A percentile compares a stretch with the other conserved stretches of the same genome.
These are phyloP conservation scores for Suillus ampliporus DNA, from an alignment of 768 basidiomycete genomes.

Conservation along the genomic window DNA sequence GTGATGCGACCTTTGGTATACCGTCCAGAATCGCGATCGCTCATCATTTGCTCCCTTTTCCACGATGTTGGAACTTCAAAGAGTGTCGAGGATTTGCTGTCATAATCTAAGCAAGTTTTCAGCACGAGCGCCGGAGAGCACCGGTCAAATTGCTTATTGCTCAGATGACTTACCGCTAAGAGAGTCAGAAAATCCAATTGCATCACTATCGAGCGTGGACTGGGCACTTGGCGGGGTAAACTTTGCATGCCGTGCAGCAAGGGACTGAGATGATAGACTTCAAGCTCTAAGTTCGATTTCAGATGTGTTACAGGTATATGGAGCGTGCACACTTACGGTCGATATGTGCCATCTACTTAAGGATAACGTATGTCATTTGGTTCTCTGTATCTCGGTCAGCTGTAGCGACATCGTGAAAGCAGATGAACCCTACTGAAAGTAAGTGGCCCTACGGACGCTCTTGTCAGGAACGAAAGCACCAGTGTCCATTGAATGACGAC, in stretches of 20 bases:
- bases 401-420: neutral
- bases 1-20: slow-evolving; percentile 8
- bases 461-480: neutral
- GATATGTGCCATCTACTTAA: neutral
- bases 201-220: neutral
- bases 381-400: neutral
- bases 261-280: neutral
- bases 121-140: neutral
- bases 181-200: neutral
- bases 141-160: neutral
- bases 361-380: neutral
- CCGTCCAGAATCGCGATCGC: slow-evolving; percentile 8
- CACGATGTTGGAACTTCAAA: slow-evolving; percentile 6
- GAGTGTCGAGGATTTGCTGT: slow-evolving; percentile 7
- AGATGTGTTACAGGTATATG: neutral
- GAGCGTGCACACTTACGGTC: neutral
- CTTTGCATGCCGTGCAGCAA: neutral
- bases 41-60: slow-evolving; percentile 5
- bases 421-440: neutral
- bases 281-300: neutral
- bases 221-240: neutral
- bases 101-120: neutral
- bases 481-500: neutral
- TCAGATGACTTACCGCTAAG: neutral
- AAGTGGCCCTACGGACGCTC: too few species aligned